These are phyloP conservation scores for Bolboschoenus planiculmis DNA, from an alignment of 176 grass and related monocot species.

Conservation along the genomic window DNA sequence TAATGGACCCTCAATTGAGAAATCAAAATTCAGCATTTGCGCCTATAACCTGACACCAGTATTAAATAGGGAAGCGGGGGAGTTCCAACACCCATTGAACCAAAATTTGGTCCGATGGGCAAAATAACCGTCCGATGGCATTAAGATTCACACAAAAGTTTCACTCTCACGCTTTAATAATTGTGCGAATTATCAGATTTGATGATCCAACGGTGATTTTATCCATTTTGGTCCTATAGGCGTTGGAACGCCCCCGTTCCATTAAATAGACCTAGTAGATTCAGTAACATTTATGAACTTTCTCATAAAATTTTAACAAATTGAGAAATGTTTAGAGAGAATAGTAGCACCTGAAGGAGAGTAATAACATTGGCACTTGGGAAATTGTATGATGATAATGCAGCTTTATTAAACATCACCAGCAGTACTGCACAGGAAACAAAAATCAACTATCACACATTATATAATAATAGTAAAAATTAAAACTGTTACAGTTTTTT, in stretches of 20 bases:
- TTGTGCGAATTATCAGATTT: too few relatives aligned
- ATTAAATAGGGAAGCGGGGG: too few relatives aligned
- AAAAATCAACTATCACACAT: constrained; percentile 19
- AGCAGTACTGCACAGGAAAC: constrained; percentile 64
- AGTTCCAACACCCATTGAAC: too few relatives aligned
- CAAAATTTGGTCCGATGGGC: too few relatives aligned
- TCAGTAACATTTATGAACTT: neutral
- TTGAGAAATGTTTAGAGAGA: constrained; percentile 4
- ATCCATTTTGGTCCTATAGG: too few relatives aligned
- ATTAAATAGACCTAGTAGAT: neutral
- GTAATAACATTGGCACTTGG: constrained; percentile 94
- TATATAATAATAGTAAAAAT: constrained; percentile 4
- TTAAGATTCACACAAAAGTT: too few relatives aligned
- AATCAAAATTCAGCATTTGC: neutral
- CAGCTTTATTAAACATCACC: constrained; percentile 98
- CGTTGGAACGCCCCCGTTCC: too few relatives aligned
- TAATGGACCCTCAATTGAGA: neutral
- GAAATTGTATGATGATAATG: constrained; percentile 88
- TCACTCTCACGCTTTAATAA: too few relatives aligned
- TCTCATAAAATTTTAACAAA: neutral
- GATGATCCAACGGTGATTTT: too few relatives aligned
- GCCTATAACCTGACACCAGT: neutral
- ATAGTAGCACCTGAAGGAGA: constrained; percentile 82
- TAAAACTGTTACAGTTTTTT: too few relatives aligned
- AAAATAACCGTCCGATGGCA: too few relatives aligned